Conservation (phyloP, 1,284 basidiomycete species). For the Pseudozyma tsukubaensis region DNA sequence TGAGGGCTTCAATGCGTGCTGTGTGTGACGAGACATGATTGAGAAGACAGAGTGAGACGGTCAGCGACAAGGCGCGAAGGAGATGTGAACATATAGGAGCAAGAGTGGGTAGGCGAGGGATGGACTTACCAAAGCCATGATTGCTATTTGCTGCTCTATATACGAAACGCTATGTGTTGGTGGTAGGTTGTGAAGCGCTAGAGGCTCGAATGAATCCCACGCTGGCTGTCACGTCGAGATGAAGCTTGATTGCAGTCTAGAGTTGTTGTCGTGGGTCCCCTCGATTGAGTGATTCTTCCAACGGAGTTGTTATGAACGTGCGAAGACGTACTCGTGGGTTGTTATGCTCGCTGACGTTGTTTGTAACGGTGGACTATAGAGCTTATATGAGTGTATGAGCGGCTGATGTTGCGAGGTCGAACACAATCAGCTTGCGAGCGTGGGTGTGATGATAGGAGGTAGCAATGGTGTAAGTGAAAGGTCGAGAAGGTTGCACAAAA, state of each 20-base stretch:
- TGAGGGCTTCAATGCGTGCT: conserved; percentile 54
- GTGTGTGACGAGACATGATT: conserved; percentile 14
- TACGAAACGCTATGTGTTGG: conserved; percentile 14
- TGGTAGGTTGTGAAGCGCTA: not conserved
- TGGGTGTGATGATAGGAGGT: conserved; percentile 6
- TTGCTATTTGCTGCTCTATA: conserved; percentile 4
- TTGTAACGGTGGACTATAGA: conserved; percentile 4
- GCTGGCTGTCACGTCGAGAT: not conserved
- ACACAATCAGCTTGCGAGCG: not conserved
- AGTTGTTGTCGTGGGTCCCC: not conserved
- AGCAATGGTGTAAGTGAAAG: not conserved
- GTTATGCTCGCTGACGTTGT: not conserved
- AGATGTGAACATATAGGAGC: not conserved
- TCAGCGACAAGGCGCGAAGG: conserved; percentile 2
- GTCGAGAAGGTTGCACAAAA: not conserved
- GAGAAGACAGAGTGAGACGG: not conserved
- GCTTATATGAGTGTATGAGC: not conserved
- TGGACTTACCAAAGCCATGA: conserved; percentile 44
- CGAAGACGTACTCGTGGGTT: conserved; percentile 5
- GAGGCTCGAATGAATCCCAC: not conserved
- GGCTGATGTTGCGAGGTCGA: no score
- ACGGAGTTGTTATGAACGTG: conserved; percentile 6
- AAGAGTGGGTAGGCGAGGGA: not conserved
- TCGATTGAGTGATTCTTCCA: not conserved
- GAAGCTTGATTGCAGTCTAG: not conserved